phyloP scores from a whole-genome alignment of 2,329 filamentous ascomycete species.

The Cyphellophora attinorum region DNA sequence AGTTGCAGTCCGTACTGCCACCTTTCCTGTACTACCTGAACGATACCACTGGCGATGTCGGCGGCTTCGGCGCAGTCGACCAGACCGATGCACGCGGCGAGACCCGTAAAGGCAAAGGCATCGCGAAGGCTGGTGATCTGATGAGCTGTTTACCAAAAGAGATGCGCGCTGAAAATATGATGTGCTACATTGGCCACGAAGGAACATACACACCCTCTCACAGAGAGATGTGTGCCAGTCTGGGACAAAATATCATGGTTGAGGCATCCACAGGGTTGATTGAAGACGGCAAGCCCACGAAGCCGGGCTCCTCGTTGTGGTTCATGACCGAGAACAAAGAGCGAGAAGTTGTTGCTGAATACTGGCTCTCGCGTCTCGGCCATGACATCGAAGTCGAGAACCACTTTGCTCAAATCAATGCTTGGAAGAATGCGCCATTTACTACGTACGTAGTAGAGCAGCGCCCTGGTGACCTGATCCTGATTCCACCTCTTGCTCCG shows the following conservation, averaged over 20 bases:
- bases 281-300: slow-evolving; percentile 60
- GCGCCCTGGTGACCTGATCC: slow-evolving; percentile 78
- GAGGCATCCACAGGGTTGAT: slow-evolving; percentile 61
- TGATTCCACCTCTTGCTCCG: slow-evolving; percentile 84
- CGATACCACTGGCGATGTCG: slow-evolving; percentile 55
- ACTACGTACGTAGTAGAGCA: slow-evolving; percentile 90
- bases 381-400: slow-evolving; percentile 96
- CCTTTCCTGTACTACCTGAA: slow-evolving; percentile 84
- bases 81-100: slow-evolving; percentile 33
- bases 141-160: slow-evolving; percentile 83
- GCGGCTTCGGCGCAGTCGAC: slow-evolving; percentile 45
- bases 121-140: slow-evolving; percentile 72
- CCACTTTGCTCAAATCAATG: slow-evolving; percentile 90
- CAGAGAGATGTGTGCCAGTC: slow-evolving; percentile 91
- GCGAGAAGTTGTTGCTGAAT: slow-evolving; percentile 79
- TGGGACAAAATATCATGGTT: slow-evolving; percentile 98
- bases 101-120: slow-evolving; percentile 38
- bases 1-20: slow-evolving; percentile 68
- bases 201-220: slow-evolving; percentile 94
- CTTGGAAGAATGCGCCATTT: slow-evolving; percentile 91
- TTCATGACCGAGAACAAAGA: slow-evolving; percentile 98
- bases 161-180: slow-evolving; percentile 91
- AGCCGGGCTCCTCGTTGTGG: slow-evolving; percentile 85
- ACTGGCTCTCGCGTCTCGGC: slow-evolving; percentile 83
- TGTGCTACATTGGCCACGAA: slow-evolving; percentile 97